Base-by-base conservation (phyloP, 2,329 filamentous ascomycete species). In the Ophiostoma triangulosporum region DNA sequence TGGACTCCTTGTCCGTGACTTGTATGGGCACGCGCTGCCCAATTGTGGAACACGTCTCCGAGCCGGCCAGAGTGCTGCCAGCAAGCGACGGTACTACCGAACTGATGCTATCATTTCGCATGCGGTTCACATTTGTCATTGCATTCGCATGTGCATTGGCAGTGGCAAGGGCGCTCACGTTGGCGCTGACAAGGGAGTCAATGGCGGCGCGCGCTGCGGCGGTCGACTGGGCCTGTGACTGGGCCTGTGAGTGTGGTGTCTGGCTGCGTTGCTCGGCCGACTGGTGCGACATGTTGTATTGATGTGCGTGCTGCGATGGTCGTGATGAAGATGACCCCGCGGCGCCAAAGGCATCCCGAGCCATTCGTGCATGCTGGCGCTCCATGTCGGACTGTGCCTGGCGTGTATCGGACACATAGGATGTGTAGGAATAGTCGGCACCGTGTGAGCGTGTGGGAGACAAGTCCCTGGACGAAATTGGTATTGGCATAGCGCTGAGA, bases 1-100 rank as follows among this genome's bases (percentile, higher is more conserved):
- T 69, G 27, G 70, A 67, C 35, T 72, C 70, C 52, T 66, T 66
- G 24, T 68, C 65, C 3, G 66, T 59, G 12, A 64, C 60, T 56
- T 62, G 56, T 45, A 62, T 51, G 51, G 59, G 59, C 6, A 62
- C 59, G 6, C 35, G 48, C 26, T 51, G 53, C 11, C 14, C 8
- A 4, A 40, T 24, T 9, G 49, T 29, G 38, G 38, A 17, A 12
- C 22, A 20, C 24, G 50, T 22, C 14, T 17, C 22, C 5, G 15
- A 6, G 15, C 14, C 24, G 7, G 40, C 5, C 4, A 14, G 6
- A n/a, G 40, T 24, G 26, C n/a, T 46, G 15, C 33, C 14, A n/a
- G n/a, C n/a, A n/a, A n/a, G 33, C 33, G 9, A 15, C 32, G 5
- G 5, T 12, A 14, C 7, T 35, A 12, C 9, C 32, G 32, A 35